Base-by-base conservation (phyloP, 805 yeast species). In the Clavispora carvajalis region DNA sequence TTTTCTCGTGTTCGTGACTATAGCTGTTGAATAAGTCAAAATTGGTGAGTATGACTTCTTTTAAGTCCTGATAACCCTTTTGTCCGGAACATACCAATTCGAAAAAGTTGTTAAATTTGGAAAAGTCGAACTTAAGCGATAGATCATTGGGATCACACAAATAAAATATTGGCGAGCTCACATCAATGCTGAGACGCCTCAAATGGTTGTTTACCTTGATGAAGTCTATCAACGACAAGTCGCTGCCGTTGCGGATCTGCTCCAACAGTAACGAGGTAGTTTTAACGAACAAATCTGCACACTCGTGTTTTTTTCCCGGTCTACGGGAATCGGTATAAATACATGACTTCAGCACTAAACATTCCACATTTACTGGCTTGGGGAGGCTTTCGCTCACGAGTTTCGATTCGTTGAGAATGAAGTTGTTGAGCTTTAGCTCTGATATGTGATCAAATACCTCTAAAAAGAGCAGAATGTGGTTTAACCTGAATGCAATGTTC, bases 151-250 rank as follows among this genome's bases (percentile, higher is more conserved):
- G 44, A 16, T 43, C 45, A 12, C 37, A 25, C 21, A 46, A 53
- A 45, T 61, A 62, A 40, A 69, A 79, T 11, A 77, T 66, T 19
- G 59, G 60, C 24, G 82, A 76, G 44, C 65, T 63, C 31, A 79
- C 54, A 49, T 79, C 84, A 11, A 79, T 55, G 8, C 65, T 58
- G 17, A 79, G 44, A 10, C 62, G 57, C 6, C 60, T 45, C 19
- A 78, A 52, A 5, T 62, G 60, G 22, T 55, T 54, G 44, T 66
- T 67, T 11, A 45, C 48, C 43, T 63, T 66, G 26, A 67, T 48
- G 47, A 76, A 74, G 49, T 73, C 77, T 36, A 74, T 71, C 22
- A 76, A 46, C 4, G 79, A 63, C 26, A 79, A 59, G 47, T 77
- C 82, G 24, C 58, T 64, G 22, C 69, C 69, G 22, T 73, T 64